Base-by-base conservation (phyloP, 2,329 filamentous ascomycete genomes). In the Diaporthe sp. region DNA sequence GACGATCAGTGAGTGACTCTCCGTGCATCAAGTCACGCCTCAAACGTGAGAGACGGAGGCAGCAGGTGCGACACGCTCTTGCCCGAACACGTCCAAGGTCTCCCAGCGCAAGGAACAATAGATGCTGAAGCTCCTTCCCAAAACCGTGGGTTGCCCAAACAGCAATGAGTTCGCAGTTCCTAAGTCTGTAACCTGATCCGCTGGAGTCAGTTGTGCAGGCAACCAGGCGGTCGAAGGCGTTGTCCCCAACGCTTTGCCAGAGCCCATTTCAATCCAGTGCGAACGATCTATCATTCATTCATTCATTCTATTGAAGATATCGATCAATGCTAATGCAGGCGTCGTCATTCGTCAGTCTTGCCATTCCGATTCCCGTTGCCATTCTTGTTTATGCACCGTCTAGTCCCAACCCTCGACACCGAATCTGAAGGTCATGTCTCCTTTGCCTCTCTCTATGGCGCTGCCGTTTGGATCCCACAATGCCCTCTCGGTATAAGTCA, bases 381-480 rank as follows among this genome's bases (percentile, higher is more conserved):
- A 17, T 19, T 19, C 42, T n/a, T 37, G 19, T 34, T n/a, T 31
- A 28, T 55, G 37, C 19, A 19, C 49, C 34, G 46, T 76, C 42
- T 80, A 81, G 1, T 88, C 84, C 88, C 88, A 90, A 0, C 86
- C 89, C 10, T 91, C 87, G 76, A 93, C 88, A 75, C 85, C 83
- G 79, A 92, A 93, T 58, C 84, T 85, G 78, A 91, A 89, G 37
- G 85, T 86, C 76, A 89, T 81, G 75, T 93, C 91, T 2, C 89
- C 90, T 74, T 88, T 80, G 0, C 90, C 90, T 31, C 87, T 86
- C 31, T 86, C 83, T 58, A 93, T 85, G 2, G 85, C 81, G 70
- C 90, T 88, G 12, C 91, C 91, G 65, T 90, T 86, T 0, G 84
- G 83, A 79, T 93, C 91, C 86, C 87, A 93, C 57, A 93, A 82